A percentile compares a stretch with the other conserved stretches of the same genome.
Conservation (phyloP, 305 asterid genomes). For the Withania somnifera region DNA sequence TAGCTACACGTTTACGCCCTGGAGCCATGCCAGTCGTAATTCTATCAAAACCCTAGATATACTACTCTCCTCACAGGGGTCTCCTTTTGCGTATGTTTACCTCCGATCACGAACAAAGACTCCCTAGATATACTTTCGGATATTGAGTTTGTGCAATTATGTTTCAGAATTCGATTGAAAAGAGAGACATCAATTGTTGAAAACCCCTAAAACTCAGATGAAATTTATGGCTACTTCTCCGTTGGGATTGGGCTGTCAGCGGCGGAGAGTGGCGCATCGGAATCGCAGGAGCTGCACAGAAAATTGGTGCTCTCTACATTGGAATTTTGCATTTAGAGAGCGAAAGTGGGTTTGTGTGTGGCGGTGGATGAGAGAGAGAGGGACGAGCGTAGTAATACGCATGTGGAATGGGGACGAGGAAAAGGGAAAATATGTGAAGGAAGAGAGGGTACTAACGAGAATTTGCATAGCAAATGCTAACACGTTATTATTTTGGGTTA, state of each 20-base stretch:
- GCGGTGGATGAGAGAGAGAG: constrained; percentile 13
- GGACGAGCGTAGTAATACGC: background rate
- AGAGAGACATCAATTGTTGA: background rate
- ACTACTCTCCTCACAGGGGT: background rate
- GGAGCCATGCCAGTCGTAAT: constrained; percentile 62
- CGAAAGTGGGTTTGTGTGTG: background rate
- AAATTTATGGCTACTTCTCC: background rate
- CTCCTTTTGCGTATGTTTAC: too few species aligned
- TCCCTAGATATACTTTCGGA: background rate
- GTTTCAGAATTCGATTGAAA: constrained; percentile 2
- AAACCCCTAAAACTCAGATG: constrained; percentile 13
- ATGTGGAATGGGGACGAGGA: background rate
- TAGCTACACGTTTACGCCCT: constrained; percentile 63
- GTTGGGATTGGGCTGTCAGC: background rate
- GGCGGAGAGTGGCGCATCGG: background rate
- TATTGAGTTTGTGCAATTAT: background rate
- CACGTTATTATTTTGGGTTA: background rate
- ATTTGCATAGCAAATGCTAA: background rate
- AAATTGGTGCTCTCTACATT: constrained; percentile 1
- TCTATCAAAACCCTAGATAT: constrained; percentile 1
- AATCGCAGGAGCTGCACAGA: constrained; percentile 2
- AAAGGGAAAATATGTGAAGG: background rate
- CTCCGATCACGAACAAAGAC: constrained; percentile 4
- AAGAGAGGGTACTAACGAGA: background rate
- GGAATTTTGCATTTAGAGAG: constrained; percentile 1